These are phyloP conservation scores for Hepatocystis sp. DNA, from an alignment of 169 alveolate genomes.

Conservation along the genomic window DNA sequence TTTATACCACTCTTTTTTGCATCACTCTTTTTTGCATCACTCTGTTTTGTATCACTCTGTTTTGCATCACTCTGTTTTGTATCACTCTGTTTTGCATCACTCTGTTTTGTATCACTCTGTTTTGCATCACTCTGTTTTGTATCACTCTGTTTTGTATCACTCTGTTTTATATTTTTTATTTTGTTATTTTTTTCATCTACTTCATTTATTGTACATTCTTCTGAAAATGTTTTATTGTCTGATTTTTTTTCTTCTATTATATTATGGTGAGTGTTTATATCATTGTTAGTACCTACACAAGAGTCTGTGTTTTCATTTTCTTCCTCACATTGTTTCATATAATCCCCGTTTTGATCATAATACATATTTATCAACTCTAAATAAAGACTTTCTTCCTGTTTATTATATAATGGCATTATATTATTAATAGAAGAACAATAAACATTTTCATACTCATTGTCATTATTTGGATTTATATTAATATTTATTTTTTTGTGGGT, in stretches of 20 bases:
- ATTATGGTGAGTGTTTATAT: too few relatives aligned
- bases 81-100: too few relatives aligned
- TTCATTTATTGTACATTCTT: background rate
- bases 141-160: too few relatives aligned
- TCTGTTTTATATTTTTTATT: background rate
- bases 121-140: too few relatives aligned
- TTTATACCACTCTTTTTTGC: background rate
- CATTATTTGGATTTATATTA: constrained; percentile 7
- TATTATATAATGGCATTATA: constrained; percentile 46
- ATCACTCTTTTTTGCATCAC: too few relatives aligned
- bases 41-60: too few relatives aligned
- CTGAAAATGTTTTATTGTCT: too few relatives aligned
- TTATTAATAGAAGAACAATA: constrained; percentile 39
- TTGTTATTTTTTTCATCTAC: background rate
- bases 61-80: too few relatives aligned
- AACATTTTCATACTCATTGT: constrained; percentile 48
- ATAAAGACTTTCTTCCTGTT: constrained; percentile 29
- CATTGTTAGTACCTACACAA: too few relatives aligned
- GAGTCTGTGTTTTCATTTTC: too few relatives aligned
- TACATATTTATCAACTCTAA: constrained; percentile 9
- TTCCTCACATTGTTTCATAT: background rate
- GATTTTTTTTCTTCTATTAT: too few relatives aligned
- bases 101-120: too few relatives aligned
- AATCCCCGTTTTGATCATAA: background rate
- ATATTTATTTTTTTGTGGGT: constrained; percentile 27